Evolutionary conservation across 1,139 yeast species (phyloP), one percentile per base, ranked within the genome.

Genomic region (Hanseniaspora sp.): DNA sequence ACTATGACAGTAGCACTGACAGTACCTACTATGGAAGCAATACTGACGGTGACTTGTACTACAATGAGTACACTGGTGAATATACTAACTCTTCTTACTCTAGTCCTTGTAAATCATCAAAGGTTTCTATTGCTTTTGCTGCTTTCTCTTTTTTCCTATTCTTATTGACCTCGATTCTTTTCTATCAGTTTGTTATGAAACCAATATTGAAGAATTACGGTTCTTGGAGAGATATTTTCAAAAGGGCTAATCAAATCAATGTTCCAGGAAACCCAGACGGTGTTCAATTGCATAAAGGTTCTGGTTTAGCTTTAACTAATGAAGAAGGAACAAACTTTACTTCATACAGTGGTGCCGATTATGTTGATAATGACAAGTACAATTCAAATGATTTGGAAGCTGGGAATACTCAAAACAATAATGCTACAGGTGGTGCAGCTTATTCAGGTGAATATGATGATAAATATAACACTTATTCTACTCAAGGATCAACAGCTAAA

Each of bases 71-170:
- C 47, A 58, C 61, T 1, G 55, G 56, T 11, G 37, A 52, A 17
- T 62, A 61, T 54, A 57, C 62, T 7, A 56, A 57, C 34, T 45
- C 44, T n/a, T 46, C 45, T 23, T 57, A 57, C 44, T 47, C 42
- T 11, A 55, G 56, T 13, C 60, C 64, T 55, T 64, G 72, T 53
- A 62, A 61, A 40, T 47, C 67, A 12, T 62, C 65, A 13, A 64
- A 68, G 54, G 67, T 70, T 8, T 60, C 71, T 3, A 62, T 66
- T 55, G 72, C 71, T 3, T 67, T 68, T 58, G 62, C 69, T 3
- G 70, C 67, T n/a, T 54, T 69, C 7, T 47, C 63, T 1, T 65
- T 63, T 55, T 51, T 64, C 5, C 54, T 68, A 45, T 67, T 64
- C 48, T 55, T 60, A 17, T 29, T 65, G 9, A 58, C 63, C 18